Evolutionary conservation across 148 eudicot species (phyloP).

Genomic region (Mesembryanthemum crystallinum): DNA sequence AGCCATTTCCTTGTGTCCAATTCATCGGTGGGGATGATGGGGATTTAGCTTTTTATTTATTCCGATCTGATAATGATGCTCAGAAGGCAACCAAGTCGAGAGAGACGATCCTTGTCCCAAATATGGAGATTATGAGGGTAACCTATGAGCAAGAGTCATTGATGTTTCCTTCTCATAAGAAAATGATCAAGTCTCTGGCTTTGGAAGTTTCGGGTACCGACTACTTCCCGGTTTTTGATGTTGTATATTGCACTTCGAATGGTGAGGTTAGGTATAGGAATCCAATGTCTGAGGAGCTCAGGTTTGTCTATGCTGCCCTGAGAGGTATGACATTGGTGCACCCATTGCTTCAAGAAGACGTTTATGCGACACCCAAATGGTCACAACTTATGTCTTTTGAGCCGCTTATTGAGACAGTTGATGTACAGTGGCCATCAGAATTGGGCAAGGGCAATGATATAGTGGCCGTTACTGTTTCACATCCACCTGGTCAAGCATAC

Average conservation of each 20-base stretch:
- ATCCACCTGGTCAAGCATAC: conserved; percentile 58
- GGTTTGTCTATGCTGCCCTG: conserved; percentile 47
- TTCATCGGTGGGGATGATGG: conserved; percentile 67
- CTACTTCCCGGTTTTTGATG: conserved; percentile 57
- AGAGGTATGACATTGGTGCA: conserved; percentile 53
- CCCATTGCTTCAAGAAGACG: conserved; percentile 50
- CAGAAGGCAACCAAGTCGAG: conserved; percentile 40
- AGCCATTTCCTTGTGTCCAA: conserved; percentile 57
- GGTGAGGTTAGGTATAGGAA: conserved; percentile 52
- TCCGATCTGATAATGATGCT: conserved; percentile 52
- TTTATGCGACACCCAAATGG: conserved; percentile 33
- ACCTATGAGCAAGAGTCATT: conserved; percentile 52
- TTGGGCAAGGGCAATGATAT: conserved; percentile 44
- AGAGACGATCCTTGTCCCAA: conserved; percentile 48
- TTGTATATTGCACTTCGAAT: conserved; percentile 41
- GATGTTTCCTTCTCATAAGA: conserved; percentile 51
- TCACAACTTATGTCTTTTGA: conserved; percentile 38
- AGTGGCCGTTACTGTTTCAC: conserved; percentile 59
- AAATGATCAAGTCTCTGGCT: conserved; percentile 43
- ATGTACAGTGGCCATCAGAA: conserved; percentile 61
- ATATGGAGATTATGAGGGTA: conserved; percentile 57
- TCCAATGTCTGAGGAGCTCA: conserved; percentile 59
- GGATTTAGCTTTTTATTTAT: conserved; percentile 56
- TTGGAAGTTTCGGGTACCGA: conserved; percentile 51
- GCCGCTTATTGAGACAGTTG: conserved; percentile 71